Evolutionary conservation across 805 yeast genomes (phyloP).

Genomic region (Suhomyces xylopsoci): DNA sequence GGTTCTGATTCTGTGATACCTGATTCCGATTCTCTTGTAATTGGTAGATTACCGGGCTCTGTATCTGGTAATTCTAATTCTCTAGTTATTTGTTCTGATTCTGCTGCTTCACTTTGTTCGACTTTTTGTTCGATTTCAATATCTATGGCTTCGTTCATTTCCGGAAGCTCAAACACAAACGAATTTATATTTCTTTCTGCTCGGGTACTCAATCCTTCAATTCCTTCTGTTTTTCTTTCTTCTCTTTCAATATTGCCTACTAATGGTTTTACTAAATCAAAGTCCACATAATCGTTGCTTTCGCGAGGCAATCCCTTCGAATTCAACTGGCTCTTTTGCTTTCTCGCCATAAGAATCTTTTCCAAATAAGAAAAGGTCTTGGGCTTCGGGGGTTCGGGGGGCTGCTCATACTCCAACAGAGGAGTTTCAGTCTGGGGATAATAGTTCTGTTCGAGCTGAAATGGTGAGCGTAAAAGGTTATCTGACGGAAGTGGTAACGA

Average conservation of each 20-base stretch:
- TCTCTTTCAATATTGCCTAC: too few relatives aligned
- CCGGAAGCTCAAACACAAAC: not conserved
- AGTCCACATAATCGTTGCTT: not conserved
- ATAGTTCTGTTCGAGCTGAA: constrained; percentile 1
- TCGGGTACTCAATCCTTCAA: too few relatives aligned
- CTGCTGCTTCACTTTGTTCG: not conserved
- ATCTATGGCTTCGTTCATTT: not conserved
- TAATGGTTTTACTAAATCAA: not conserved
- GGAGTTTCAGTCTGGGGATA: not conserved
- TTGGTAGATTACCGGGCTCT: not conserved
- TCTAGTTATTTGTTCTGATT: too few relatives aligned
- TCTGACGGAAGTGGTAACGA: constrained; percentile 29
- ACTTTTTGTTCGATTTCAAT: not conserved
- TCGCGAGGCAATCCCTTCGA: not conserved
- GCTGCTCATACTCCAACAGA: not conserved
- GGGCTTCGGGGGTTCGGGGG: not conserved
- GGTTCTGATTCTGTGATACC: too few relatives aligned
- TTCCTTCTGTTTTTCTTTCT: too few relatives aligned
- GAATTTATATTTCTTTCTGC: not conserved
- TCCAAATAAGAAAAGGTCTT: constrained; percentile 13
- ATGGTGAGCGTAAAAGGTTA: constrained; percentile 12
- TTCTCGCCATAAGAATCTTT: constrained; percentile 7
- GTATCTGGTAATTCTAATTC: not conserved
- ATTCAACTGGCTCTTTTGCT: not conserved
- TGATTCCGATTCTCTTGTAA: not conserved